A percentile compares a stretch with the other conserved stretches of the same genome.
These are phyloP conservation scores for Ceratobasidium papillatum DNA, from an alignment of 1,284 basidiomycete genomes.

Conservation along the genomic window DNA sequence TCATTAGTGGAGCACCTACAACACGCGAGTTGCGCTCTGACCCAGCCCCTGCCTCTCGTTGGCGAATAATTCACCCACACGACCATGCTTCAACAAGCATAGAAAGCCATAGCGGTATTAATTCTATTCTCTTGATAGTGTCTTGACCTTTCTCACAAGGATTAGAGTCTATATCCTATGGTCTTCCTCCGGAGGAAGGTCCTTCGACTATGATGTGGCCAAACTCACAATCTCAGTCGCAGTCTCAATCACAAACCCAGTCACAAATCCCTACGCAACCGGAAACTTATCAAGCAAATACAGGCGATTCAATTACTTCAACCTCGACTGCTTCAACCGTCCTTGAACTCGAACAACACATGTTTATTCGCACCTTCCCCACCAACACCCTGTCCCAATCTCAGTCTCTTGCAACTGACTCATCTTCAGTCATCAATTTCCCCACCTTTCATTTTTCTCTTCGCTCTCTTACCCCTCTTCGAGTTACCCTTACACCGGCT, in stretches of 20 bases:
- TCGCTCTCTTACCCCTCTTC: conserved; percentile 39
- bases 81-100: not conserved
- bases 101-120: not conserved
- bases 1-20: conserved; percentile 31
- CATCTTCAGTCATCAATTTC: conserved; percentile 44
- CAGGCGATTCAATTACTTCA: conserved; percentile 18
- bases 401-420: conserved; percentile 4
- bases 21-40: conserved; percentile 21
- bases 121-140: not conserved
- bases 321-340: conserved; percentile 27
- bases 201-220: conserved; percentile 14
- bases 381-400: conserved; percentile 33
- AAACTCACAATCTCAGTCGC: not conserved
- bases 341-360: conserved; percentile 1
- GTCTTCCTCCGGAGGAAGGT: conserved; percentile 7
- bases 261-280: conserved; percentile 2
- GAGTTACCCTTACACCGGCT: conserved; percentile 52
- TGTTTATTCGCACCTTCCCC: conserved; percentile 21
- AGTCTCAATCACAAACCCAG: conserved; percentile 10
- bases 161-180: conserved; percentile 6
- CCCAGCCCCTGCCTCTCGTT: not conserved
- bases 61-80: conserved; percentile 14
- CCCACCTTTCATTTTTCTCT: conserved; percentile 47
- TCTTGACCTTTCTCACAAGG: not conserved
- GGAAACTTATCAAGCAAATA: conserved; percentile 13